Percentiles rank a stretch among this genome's conserved stretches.
These are phyloP conservation scores for Thymus mandschuricus DNA, from an alignment of 257 asterid genomes.

Conservation along the genomic window DNA sequence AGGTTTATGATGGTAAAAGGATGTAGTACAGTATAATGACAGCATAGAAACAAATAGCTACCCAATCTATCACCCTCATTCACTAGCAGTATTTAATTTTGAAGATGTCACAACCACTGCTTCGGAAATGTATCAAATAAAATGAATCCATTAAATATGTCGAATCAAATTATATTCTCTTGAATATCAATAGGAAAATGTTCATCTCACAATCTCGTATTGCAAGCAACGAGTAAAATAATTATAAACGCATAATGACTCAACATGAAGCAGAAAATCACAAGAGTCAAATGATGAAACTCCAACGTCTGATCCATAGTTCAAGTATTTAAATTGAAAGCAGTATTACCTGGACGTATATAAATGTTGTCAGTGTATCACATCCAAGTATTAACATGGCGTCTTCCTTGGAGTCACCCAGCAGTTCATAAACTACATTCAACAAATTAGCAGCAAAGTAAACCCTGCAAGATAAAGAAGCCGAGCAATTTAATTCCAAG, in stretches of 20 bases:
- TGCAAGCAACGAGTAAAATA: no score
- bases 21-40: neutral
- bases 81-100: neutral
- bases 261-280: constrained; percentile 24
- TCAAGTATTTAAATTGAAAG: constrained; percentile 4
- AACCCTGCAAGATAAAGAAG: constrained; percentile 66
- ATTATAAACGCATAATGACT: no score
- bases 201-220: no score
- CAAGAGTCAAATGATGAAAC: constrained; percentile 6
- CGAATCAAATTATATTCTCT: no score
- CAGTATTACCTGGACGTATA: constrained; percentile 75
- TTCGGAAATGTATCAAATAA: neutral
- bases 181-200: no score
- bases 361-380: constrained; percentile 72
- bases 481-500: constrained; percentile 14
- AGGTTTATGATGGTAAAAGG: neutral
- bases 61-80: constrained; percentile 7
- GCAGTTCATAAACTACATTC: constrained; percentile 69
- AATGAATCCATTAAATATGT: neutral
- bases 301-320: constrained; percentile 9
- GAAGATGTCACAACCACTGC: neutral
- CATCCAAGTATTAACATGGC: constrained; percentile 70
- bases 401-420: constrained; percentile 73
- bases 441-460: constrained; percentile 74
- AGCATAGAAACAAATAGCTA: neutral